phyloP scores from a whole-genome alignment of 192 early-diverging fungal species.

The Diversispora eburnea region DNA sequence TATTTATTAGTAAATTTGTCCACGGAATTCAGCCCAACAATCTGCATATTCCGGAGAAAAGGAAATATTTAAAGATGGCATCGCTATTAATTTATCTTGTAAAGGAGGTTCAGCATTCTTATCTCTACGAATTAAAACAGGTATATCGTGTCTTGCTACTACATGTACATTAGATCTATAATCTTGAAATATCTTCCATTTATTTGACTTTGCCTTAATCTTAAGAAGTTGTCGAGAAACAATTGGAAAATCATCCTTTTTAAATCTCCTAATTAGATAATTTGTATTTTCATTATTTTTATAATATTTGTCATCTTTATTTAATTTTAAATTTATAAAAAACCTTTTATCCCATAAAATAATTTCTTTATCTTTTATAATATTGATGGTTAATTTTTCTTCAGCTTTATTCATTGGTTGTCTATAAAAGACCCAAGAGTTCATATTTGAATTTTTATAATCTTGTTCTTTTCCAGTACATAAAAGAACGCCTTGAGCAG shows the following conservation, averaged over 20 bases:
- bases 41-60: not conserved
- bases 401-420: conserved; percentile 16
- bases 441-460: not conserved
- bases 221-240: not conserved
- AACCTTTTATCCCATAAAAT: conserved; percentile 27
- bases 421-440: conserved; percentile 7
- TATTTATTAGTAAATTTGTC: not conserved
- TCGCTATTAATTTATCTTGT: not conserved
- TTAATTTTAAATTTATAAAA: conserved; percentile 7
- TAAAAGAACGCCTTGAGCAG: not conserved
- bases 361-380: not conserved
- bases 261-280: conserved; percentile 1
- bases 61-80: not conserved
- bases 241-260: not conserved
- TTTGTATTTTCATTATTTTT: not conserved
- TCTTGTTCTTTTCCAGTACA: not conserved
- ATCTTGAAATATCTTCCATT: not conserved
- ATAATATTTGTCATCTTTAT: not conserved
- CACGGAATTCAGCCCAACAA: conserved; percentile 10
- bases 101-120: not conserved
- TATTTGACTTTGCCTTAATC: not conserved
- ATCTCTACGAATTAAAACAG: not conserved
- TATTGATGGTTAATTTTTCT: not conserved
- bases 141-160: conserved; percentile 1
- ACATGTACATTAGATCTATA: not conserved